Conservation (phyloP, 768 basidiomycete genomes). For the Amanita pallidorosea region DNA sequence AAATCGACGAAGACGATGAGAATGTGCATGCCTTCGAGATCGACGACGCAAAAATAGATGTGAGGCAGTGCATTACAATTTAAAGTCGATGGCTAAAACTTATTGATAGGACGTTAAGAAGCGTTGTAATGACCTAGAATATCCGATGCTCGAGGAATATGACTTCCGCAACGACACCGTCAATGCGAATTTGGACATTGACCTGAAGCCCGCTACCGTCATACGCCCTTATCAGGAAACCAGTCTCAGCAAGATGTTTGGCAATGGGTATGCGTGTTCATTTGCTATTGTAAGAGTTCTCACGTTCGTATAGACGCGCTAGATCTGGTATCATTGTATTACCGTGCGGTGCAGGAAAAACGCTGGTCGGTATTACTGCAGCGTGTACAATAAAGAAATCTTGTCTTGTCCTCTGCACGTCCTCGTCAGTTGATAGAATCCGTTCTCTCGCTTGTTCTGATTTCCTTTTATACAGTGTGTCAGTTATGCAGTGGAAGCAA, state of each 20-base stretch:
- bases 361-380: conserved; percentile 97
- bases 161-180: conserved; percentile 96
- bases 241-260: conserved; percentile 98
- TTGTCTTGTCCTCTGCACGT: conserved; percentile 93
- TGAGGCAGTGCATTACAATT: conserved; percentile 20
- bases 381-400: conserved; percentile 99
- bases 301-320: conserved; percentile 61
- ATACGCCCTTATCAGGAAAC: conserved; percentile 99
- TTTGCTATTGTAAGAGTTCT: neutral
- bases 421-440: conserved; percentile 57
- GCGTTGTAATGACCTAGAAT: conserved; percentile 92
- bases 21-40: conserved; percentile 97
- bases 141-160: conserved; percentile 98
- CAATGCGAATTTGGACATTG: conserved; percentile 96
- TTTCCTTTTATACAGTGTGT: conserved; percentile 40
- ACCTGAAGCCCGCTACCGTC: conserved; percentile 94
- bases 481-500: conserved; percentile 98
- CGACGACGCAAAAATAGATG: conserved; percentile 88
- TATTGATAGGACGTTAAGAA: conserved; percentile 78
- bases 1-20: conserved; percentile 96
- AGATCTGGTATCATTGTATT: conserved; percentile 97
- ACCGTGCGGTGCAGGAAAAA: conserved; percentile 98
- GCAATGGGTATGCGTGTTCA: conserved; percentile 66
- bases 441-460: conserved; percentile 1
- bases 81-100: conserved; percentile 1